Percentiles rank a stretch among this genome's conserved stretches.
Evolutionary conservation across 169 alveolate genomes (phyloP).

Genomic region (Toxoplasma gondii): DNA sequence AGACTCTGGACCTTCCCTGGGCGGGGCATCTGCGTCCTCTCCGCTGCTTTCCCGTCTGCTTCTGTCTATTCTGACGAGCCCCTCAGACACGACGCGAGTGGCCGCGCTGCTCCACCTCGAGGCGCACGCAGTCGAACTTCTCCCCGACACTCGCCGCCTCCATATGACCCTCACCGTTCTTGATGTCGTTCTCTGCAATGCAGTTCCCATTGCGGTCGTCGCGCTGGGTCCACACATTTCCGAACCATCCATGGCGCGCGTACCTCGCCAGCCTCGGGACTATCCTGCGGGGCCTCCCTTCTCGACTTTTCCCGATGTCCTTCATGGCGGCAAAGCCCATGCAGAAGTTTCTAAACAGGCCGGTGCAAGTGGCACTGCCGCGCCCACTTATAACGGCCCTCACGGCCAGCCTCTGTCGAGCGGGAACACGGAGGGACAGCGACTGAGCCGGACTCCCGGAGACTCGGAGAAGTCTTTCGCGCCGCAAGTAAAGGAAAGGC

Average conservation of each 20-base stretch:
- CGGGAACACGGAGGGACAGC: too few relatives aligned
- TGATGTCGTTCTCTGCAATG: slow-evolving; percentile 47
- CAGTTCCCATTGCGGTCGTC: slow-evolving; percentile 24
- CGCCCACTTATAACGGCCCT: too few relatives aligned
- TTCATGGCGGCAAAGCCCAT: too few relatives aligned
- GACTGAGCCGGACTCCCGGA: too few relatives aligned
- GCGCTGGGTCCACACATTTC: not conserved
- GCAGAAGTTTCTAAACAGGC: too few relatives aligned
- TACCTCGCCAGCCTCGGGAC: not conserved
- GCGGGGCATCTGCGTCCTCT: not conserved
- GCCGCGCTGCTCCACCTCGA: slow-evolving; percentile 48
- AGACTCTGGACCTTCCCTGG: not conserved
- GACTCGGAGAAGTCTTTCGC: too few relatives aligned
- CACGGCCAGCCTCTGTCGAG: too few relatives aligned
- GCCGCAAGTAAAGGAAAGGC: too few relatives aligned
- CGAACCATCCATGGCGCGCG: not conserved
- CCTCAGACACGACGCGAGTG: slow-evolving; percentile 30
- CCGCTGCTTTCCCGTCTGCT: not conserved
- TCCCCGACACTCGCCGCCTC: slow-evolving; percentile 49
- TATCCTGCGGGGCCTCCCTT: too few relatives aligned
- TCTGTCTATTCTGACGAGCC: not conserved
- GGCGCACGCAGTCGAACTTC: slow-evolving; percentile 14
- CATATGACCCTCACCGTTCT: slow-evolving; percentile 43
- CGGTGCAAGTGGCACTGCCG: too few relatives aligned
- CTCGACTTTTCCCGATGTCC: too few relatives aligned